phyloP scores from a whole-genome alignment of 2,329 filamentous ascomycete genomes.

The Microsporum ferrugineum region DNA sequence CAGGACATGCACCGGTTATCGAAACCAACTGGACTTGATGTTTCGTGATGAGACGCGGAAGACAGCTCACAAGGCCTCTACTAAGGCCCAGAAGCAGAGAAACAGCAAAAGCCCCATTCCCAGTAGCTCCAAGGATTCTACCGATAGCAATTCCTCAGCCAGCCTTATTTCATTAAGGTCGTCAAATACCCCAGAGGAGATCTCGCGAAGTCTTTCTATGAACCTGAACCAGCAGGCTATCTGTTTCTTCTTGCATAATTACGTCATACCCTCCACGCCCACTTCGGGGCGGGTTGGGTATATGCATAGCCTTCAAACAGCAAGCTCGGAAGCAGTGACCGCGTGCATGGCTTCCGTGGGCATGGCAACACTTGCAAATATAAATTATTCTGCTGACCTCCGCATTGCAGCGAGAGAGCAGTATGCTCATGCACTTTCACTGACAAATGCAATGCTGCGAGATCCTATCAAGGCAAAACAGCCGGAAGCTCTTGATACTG shows the following conservation, averaged over 20 bases:
- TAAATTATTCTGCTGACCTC: conserved; percentile 39
- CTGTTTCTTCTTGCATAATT: conserved; percentile 28
- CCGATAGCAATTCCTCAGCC: background rate
- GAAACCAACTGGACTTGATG: conserved; percentile 53
- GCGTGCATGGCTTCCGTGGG: conserved; percentile 48
- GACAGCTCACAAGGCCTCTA: conserved; percentile 42
- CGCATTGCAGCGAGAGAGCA: conserved; percentile 40
- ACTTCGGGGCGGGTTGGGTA: conserved; percentile 18
- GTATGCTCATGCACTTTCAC: conserved; percentile 44
- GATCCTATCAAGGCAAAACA: conserved; percentile 26
- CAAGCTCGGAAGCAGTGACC: conserved; percentile 25
- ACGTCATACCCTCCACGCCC: conserved; percentile 24
- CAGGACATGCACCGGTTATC: conserved; percentile 52
- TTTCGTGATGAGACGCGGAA: conserved; percentile 56
- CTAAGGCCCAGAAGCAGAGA: background rate
- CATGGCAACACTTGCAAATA: conserved; percentile 47
- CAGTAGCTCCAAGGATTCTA: background rate
- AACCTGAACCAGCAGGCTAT: conserved; percentile 23
- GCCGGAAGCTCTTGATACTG: conserved; percentile 40
- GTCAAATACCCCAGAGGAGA: background rate
- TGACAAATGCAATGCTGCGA: conserved; percentile 26
- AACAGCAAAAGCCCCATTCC: background rate
- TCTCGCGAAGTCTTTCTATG: conserved; percentile 3
- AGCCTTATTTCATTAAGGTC: background rate
- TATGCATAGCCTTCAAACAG: conserved; percentile 15